Conservation (phyloP, 805 yeast species). For the Wickerhamomyces hampshirensis region DNA sequence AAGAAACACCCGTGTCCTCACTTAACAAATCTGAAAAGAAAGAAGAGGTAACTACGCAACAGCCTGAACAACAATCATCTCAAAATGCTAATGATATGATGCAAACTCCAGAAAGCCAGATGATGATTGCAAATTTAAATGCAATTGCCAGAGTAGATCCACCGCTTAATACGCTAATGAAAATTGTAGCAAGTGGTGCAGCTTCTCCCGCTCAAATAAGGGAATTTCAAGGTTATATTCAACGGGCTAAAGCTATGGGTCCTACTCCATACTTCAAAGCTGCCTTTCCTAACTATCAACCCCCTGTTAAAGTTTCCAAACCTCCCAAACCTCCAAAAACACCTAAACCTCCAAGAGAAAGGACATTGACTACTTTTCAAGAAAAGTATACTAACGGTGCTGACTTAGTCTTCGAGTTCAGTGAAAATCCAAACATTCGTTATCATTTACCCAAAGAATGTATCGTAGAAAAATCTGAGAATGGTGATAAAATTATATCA, state of each 20-base stretch:
- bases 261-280: constrained; percentile 36
- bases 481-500: constrained; percentile 32
- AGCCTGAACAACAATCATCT: constrained; percentile 8
- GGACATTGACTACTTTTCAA: constrained; percentile 69
- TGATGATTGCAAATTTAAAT: constrained; percentile 82
- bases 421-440: constrained; percentile 72
- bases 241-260: constrained; percentile 74
- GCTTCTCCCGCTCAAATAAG: constrained; percentile 70
- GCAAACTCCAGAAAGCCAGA: constrained; percentile 61
- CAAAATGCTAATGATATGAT: constrained; percentile 34
- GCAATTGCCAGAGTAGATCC: constrained; percentile 73
- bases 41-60: neutral
- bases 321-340: constrained; percentile 18
- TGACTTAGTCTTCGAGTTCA: constrained; percentile 77
- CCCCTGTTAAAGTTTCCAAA: constrained; percentile 7
- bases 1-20: neutral
- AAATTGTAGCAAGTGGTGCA: constrained; percentile 76
- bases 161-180: constrained; percentile 68
- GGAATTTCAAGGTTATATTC: constrained; percentile 77
- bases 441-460: constrained; percentile 74
- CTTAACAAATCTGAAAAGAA: neutral
- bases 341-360: constrained; percentile 36
- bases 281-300: constrained; percentile 22
- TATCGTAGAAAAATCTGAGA: constrained; percentile 53
- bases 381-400: constrained; percentile 66